Conservation (phyloP, 257 asterid genomes). For the Apocynum venetum region DNA sequence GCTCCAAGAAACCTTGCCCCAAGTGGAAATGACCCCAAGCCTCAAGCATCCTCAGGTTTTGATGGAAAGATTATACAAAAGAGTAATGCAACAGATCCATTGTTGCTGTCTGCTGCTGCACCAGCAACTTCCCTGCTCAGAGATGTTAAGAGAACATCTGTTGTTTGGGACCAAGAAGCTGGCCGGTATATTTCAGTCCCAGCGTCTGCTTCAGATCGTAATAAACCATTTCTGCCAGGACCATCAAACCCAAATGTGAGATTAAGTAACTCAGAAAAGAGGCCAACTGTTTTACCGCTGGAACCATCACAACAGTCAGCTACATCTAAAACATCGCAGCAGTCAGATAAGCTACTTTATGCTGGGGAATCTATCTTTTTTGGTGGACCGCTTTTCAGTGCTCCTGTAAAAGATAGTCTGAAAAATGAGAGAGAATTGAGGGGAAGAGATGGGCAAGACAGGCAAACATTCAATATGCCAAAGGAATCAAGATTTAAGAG, state of each 20-base stretch:
- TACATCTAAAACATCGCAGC: conserved; percentile 32
- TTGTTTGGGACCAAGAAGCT: conserved; percentile 97
- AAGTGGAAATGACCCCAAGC: conserved; percentile 27
- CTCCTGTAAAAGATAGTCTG: conserved; percentile 47
- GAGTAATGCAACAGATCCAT: conserved; percentile 40
- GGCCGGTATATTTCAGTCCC: conserved; percentile 89
- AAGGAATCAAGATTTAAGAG: conserved; percentile 68
- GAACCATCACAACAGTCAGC: conserved; percentile 30
- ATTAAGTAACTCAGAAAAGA: conserved; percentile 38
- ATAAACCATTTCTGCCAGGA: conserved; percentile 33
- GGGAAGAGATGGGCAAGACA: conserved; percentile 48
- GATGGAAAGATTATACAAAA: conserved; percentile 53
- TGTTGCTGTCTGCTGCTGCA: conserved; percentile 37
- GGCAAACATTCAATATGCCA: conserved; percentile 33
- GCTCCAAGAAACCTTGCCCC: conserved; percentile 29
- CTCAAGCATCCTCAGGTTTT: conserved; percentile 37
- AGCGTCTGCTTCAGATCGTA: conserved; percentile 60
- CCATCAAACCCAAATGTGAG: conserved; percentile 28
- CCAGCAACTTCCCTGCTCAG: conserved; percentile 53
- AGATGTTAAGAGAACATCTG: conserved; percentile 87
- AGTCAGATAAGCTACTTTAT: conserved; percentile 67
- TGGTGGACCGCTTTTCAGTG: conserved; percentile 86
- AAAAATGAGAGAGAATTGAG: conserved; percentile 44
- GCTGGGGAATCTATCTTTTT: conserved; percentile 84
- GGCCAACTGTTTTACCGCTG: conserved; percentile 27